Evolutionary conservation across 202 grass and related monocot genomes (phyloP).

Genomic region (Setaria viridis): DNA sequence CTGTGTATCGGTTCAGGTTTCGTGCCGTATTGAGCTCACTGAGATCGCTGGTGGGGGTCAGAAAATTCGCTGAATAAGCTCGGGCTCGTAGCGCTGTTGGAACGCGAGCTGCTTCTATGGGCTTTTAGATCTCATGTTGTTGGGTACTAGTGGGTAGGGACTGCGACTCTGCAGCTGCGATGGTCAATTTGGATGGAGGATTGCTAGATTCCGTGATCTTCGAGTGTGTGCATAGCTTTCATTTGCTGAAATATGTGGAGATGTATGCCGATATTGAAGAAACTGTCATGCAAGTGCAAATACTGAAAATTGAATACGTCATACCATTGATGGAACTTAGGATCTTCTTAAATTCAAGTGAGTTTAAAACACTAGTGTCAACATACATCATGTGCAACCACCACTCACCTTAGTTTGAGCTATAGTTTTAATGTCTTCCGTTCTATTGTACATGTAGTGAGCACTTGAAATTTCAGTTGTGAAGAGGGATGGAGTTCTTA

Average conservation of each 20-base stretch:
- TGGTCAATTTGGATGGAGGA: not conserved
- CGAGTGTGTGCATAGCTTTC: not conserved
- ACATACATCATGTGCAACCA: not conserved
- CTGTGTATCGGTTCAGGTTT: not conserved
- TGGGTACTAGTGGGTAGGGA: not conserved
- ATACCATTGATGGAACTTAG: not conserved
- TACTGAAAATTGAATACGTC: not conserved
- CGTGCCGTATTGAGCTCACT: not conserved
- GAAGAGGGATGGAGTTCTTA: not conserved
- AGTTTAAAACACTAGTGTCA: not conserved
- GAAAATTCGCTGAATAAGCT: not conserved
- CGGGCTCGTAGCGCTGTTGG: not conserved
- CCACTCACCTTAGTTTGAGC: not conserved
- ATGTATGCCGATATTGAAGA: not conserved
- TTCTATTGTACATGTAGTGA: not conserved
- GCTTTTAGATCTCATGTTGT: conserved; percentile 19
- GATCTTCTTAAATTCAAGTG: not conserved
- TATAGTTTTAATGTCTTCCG: conserved; percentile 1
- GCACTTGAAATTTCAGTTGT: conserved; percentile 3
- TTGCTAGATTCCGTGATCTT: not conserved
- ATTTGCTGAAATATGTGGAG: not conserved
- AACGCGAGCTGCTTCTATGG: not conserved
- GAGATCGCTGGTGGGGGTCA: not conserved
- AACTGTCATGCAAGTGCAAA: not conserved
- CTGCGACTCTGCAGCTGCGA: not conserved